Evolutionary conservation across 2,329 filamentous ascomycete species (phyloP).

Genomic region (Fusarium algeriense): DNA sequence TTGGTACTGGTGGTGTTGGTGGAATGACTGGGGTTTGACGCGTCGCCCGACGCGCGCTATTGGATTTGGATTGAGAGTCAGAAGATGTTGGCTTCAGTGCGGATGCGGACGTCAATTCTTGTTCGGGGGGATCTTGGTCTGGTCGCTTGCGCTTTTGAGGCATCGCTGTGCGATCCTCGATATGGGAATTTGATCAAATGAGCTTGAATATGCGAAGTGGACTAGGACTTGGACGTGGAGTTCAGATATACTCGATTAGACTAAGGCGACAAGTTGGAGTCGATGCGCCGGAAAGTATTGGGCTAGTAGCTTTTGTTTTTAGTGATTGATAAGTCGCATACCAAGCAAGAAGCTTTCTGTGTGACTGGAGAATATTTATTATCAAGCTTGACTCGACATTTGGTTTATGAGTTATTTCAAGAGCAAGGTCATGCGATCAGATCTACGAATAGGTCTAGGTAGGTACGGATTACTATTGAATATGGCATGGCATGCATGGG

Average conservation of each 20-base stretch:
- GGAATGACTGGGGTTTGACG: constrained; percentile 54
- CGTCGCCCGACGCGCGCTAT: constrained; percentile 54
- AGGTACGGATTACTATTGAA: neutral
- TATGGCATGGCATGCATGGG: neutral
- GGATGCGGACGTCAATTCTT: constrained; percentile 1
- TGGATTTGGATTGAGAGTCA: constrained; percentile 33
- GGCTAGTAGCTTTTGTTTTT: neutral
- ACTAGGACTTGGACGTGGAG: neutral
- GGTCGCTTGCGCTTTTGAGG: constrained; percentile 55
- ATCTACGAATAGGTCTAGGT: neutral
- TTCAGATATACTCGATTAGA: neutral
- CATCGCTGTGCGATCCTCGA: constrained; percentile 47
- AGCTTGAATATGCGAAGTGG: neutral
- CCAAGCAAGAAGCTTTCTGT: neutral
- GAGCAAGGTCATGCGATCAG: constrained; percentile 10
- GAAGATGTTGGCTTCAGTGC: constrained; percentile 14
- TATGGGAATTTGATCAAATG: neutral
- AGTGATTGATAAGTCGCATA: neutral
- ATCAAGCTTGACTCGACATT: neutral
- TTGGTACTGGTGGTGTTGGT: constrained; percentile 46
- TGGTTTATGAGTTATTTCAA: neutral
- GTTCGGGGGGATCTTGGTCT: constrained; percentile 45
- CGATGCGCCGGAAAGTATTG: constrained; percentile 3
- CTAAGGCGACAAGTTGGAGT: neutral
- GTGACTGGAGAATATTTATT: neutral